Base-by-base conservation (phyloP, 331 rosid genomes). In the Erythrophleum ivorense region DNA sequence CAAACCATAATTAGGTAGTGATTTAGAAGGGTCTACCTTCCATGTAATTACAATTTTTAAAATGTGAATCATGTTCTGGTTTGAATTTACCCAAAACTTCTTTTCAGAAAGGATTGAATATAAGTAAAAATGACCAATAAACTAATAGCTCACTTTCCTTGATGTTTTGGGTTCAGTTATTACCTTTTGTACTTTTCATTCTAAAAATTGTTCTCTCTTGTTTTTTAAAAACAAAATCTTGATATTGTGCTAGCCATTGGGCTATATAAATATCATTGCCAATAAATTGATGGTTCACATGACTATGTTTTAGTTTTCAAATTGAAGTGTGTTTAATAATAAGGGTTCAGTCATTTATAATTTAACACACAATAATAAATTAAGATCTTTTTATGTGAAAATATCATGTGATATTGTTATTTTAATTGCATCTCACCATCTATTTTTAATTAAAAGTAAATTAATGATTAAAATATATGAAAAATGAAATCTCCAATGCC, bases 1-100 rank as follows among this genome's bases (percentile, higher is more conserved):
- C 71, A 7, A 65, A 62, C 18, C 21, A 33, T 80, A 8, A 24
- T 54, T 72, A 72, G 67, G 79, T 71, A 19, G 68, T 19, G 7
- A 76, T 77, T 68, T 63, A 63, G 29, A 8, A 31, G 1, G 18
- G 7, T 62, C 13, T 29, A 29, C n/a, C 41, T 62, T 62, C 41
- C 68, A 12, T 11, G 41, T 62, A 12, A 12, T 62, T 62, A 62
- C 3, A 1, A 8, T 4, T 29, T 62, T 62, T 4, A 29, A 62
- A 62, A 29, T 12, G n/a, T 13, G 18, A 10, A 16, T 5, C 24
- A 29, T 24, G 66, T 59, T 29, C 38, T 10, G 38, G 3, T 36
- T 36, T 36, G 40, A 36, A 36, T 36, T 36, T 10, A 3, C 63
- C 19, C 21, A 57, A 57, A 54, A 54, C n/a, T 18, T 18, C 31